These are phyloP conservation scores for Boletus tylopilopsis DNA, from an alignment of 768 basidiomycete genomes.

Conservation along the genomic window DNA sequence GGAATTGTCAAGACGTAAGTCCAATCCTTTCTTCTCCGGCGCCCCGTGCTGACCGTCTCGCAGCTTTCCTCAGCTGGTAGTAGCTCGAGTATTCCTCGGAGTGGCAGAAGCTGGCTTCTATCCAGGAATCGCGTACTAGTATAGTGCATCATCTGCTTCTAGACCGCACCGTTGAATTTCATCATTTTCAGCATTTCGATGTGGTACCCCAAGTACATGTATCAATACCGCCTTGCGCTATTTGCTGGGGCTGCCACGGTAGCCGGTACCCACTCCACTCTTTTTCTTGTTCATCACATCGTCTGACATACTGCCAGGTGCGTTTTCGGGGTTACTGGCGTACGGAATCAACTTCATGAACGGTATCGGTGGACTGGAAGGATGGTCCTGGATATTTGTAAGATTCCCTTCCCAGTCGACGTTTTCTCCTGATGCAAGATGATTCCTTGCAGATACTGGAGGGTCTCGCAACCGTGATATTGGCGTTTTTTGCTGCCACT, in stretches of 20 bases:
- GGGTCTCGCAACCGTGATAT: background rate
- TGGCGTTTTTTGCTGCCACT: background rate
- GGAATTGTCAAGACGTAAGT: conserved; percentile 2
- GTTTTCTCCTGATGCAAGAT: background rate
- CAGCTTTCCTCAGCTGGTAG: conserved; percentile 3
- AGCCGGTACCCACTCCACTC: background rate
- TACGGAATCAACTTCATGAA: conserved; percentile 5
- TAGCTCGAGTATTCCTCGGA: background rate
- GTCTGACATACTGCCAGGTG: background rate
- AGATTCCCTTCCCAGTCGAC: background rate
- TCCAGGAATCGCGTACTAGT: conserved; percentile 2
- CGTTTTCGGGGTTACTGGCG: conserved; percentile 1
- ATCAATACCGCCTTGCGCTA: conserved; percentile 3
- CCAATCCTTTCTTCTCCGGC: background rate
- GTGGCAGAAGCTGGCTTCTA: conserved; percentile 2
- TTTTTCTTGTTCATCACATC: background rate
- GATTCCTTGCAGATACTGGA: background rate
- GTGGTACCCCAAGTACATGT: conserved; percentile 7
- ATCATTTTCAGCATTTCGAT: background rate
- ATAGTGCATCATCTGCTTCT: background rate
- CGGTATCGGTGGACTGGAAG: background rate
- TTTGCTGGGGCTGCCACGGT: conserved; percentile 2
- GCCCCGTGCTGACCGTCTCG: background rate
- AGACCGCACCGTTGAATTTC: background rate
- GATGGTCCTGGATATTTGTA: conserved; percentile 9